These are phyloP conservation scores for Xanthoconium stramineum DNA, from an alignment of 768 basidiomycete genomes.

Conservation along the genomic window DNA sequence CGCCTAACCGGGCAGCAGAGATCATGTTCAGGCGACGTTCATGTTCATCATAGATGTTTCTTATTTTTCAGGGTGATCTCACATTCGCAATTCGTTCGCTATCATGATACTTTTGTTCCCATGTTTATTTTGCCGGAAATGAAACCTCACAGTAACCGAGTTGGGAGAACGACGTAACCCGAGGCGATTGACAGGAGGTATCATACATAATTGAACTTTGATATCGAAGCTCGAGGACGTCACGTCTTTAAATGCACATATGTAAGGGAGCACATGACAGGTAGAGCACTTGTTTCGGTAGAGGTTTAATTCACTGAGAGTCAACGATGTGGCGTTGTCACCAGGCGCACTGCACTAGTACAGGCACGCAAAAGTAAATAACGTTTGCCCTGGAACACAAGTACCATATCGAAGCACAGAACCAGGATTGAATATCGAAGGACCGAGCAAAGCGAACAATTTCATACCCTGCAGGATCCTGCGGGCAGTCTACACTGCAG, in stretches of 20 bases:
- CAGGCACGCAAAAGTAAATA: not conserved
- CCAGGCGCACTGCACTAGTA: not conserved
- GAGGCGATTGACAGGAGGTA: slow-evolving; percentile 18
- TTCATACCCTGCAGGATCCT: too few species aligned
- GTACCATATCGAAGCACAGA: not conserved
- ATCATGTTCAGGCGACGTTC: slow-evolving; percentile 37
- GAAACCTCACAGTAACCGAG: not conserved
- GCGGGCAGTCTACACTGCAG: not conserved
- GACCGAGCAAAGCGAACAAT: too few species aligned
- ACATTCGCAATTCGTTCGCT: slow-evolving; percentile 5
- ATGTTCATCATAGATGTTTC: slow-evolving; percentile 8
- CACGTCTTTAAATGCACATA: not conserved
- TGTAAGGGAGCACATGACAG: not conserved
- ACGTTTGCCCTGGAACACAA: not conserved
- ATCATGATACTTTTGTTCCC: slow-evolving; percentile 10
- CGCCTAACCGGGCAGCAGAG: slow-evolving; percentile 35
- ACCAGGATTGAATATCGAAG: not conserved
- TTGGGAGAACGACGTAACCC: slow-evolving; percentile 4
- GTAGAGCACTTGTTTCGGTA: not conserved
- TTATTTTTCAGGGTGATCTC: slow-evolving; percentile 7
- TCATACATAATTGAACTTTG: too few species aligned
- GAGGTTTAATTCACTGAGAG: not conserved
- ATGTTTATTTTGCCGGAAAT: slow-evolving; percentile 10
- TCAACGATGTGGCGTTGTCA: not conserved
- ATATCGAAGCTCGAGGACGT: too few species aligned